Conservation (phyloP, 1,284 basidiomycete genomes). For the Tremellales sp. region DNA sequence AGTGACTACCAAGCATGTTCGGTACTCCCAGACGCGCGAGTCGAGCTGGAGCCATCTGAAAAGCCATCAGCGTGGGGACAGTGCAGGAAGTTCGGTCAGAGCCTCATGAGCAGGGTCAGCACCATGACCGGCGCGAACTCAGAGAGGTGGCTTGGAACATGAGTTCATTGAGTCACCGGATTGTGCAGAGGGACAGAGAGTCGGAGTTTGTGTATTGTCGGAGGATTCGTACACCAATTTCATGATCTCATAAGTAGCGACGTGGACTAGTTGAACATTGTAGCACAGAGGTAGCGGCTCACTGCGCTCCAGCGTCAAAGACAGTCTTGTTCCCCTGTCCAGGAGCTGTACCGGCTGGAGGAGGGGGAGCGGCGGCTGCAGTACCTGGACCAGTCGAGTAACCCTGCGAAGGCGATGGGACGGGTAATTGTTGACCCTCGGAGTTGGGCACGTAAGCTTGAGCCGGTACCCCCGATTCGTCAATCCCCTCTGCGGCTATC, state of each 20-base stretch:
- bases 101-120: no score
- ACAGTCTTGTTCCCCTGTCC: conserved; percentile 22
- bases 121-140: no score
- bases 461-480: conserved; percentile 66
- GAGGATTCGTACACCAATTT: background rate
- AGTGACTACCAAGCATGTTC: no score
- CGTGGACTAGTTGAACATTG: no score
- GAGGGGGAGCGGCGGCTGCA: conserved; percentile 1
- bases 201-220: no score
- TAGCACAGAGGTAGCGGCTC: background rate
- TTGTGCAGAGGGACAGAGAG: no score
- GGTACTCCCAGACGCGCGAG: no score
- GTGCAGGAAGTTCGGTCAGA: no score
- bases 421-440: conserved; percentile 59
- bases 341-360: conserved; percentile 7
- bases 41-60: no score
- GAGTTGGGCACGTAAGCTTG: conserved; percentile 72
- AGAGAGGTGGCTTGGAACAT: no score
- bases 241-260: background rate
- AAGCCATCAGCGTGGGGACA: no score
- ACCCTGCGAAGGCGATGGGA: conserved; percentile 28
- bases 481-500: conserved; percentile 52
- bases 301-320: conserved; percentile 19
- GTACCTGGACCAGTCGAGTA: conserved; percentile 9
- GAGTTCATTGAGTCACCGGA: no score